Evolutionary conservation across 2,329 filamentous ascomycete genomes (phyloP), one percentile per base, ranked within the genome.

Genomic region (Drechslerella stenobrocha): DNA sequence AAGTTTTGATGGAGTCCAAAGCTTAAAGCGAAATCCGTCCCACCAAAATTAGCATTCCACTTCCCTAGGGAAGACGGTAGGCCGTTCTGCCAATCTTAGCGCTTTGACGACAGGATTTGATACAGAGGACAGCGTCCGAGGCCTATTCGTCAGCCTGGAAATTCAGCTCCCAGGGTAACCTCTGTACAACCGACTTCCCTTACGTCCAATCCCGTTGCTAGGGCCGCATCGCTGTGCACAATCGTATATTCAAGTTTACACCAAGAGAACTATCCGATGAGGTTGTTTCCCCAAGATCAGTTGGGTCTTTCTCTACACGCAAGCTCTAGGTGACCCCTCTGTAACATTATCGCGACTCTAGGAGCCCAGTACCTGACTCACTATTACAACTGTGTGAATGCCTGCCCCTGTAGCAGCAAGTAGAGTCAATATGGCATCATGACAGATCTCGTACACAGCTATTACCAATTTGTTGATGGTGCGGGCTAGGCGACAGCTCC

Each of bases 21-120:
- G n/a, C n/a, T n/a, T n/a, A n/a, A n/a, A n/a, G n/a, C n/a, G 13
- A 37, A 11, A 8, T 37, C 8, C 5, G 28, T 30, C 5, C 28
- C 28, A 30, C 34, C 15, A n/a, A n/a, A 37, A 6, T 37, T 6
- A 13, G n/a, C 3, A 37, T 37, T 11, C 15, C 3, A 37, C 34
- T 37, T 37, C 15, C n/a, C n/a, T n/a, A n/a, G n/a, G n/a, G n/a
- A 13, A n/a, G 15, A 15, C 13, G n/a, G 15, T 37, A 8, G 13
- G 7, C 34, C 34, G 34, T 37, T 15, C n/a, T 42, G 48, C 20
- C 50, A 55, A 52, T 22, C 34, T 26, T n/a, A 18, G 47, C 52
- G 60, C 60, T 65, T 65, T 58, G 60, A 65, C 52, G 18, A 40
- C 47, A 48, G 26, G 20, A 47, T 37, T 44, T 40, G 26, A 30